Conservation (phyloP, 768 basidiomycete genomes). For the Lenzites betulinus region DNA sequence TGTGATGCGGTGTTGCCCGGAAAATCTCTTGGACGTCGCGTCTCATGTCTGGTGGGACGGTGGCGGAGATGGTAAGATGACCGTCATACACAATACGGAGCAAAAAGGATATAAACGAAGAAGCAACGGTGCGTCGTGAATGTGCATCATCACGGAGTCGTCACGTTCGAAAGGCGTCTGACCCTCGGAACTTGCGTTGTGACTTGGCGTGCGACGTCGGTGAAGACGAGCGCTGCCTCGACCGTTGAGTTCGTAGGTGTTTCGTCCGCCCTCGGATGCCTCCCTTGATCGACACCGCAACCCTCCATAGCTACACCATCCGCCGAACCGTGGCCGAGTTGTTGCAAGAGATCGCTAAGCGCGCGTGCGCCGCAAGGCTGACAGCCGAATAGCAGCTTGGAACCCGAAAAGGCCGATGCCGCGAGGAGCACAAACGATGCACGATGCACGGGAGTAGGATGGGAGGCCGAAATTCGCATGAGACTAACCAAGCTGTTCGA, state of each 20-base stretch:
- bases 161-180: slow-evolving; percentile 5
- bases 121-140: slow-evolving; percentile 9
- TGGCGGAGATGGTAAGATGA: slow-evolving; percentile 48
- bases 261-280: slow-evolving; percentile 16
- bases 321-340: slow-evolving; percentile 27
- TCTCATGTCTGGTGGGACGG: slow-evolving; percentile 95
- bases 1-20: slow-evolving; percentile 97
- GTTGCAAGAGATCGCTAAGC: slow-evolving; percentile 27
- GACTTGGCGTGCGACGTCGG: slow-evolving; percentile 15
- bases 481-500: slow-evolving; percentile 99
- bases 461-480: slow-evolving; percentile 74
- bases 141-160: slow-evolving; percentile 13
- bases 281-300: slow-evolving; percentile 22
- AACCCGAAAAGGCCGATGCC: slow-evolving; percentile 28
- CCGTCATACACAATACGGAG: slow-evolving; percentile 20
- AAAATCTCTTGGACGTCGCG: slow-evolving; percentile 99
- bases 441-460: slow-evolving; percentile 37
- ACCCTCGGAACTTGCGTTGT: slow-evolving; percentile 15
- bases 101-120: slow-evolving; percentile 26
- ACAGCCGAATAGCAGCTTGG: slow-evolving; percentile 30
- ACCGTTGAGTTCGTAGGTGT: slow-evolving; percentile 16
- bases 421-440: slow-evolving; percentile 54
- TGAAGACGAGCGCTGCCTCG: slow-evolving; percentile 14
- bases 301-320: slow-evolving; percentile 24
- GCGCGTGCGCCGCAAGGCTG: slow-evolving; percentile 41